Evolutionary conservation across 768 basidiomycete species (phyloP).

Genomic region (Termitomyces titanicus): DNA sequence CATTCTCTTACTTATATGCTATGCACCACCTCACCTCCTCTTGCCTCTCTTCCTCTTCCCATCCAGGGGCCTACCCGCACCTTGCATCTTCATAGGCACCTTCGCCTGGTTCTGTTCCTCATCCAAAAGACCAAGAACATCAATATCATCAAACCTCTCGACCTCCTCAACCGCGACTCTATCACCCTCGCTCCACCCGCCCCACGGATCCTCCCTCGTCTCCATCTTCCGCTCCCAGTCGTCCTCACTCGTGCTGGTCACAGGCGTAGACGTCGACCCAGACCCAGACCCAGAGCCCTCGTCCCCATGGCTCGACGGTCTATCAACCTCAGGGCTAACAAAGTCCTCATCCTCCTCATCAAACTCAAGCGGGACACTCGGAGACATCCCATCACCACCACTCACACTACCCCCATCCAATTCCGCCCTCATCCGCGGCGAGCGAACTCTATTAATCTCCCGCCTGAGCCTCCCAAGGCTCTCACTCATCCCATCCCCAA

Average conservation of each 20-base stretch:
- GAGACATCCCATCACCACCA: constrained; percentile 22
- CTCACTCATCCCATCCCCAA: constrained; percentile 56
- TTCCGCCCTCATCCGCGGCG: constrained; percentile 31
- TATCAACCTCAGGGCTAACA: constrained; percentile 12
- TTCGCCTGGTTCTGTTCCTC: constrained; percentile 26
- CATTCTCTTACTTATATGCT: too few species aligned
- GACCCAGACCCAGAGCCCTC: constrained; percentile 5
- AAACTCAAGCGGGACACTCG: constrained; percentile 50
- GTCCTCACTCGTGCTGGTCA: constrained; percentile 30
- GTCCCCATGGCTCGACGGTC: neutral
- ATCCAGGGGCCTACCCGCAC: neutral
- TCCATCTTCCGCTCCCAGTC: constrained; percentile 23
- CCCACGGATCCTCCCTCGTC: constrained; percentile 29
- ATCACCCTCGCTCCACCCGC: constrained; percentile 46
- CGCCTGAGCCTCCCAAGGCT: constrained; percentile 56
- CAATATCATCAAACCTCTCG: constrained; percentile 48
- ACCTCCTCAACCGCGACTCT: constrained; percentile 45
- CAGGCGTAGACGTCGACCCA: constrained; percentile 36
- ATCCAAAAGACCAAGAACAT: constrained; percentile 36
- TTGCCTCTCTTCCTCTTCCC: neutral
- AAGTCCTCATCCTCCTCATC: constrained; percentile 72
- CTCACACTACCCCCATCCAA: too few species aligned
- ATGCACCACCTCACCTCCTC: neutral
- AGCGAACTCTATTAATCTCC: constrained; percentile 51
- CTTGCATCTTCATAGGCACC: neutral